Evolutionary conservation across 306 rosid genomes (phyloP).

Genomic region (Dalbergia cultrata): DNA sequence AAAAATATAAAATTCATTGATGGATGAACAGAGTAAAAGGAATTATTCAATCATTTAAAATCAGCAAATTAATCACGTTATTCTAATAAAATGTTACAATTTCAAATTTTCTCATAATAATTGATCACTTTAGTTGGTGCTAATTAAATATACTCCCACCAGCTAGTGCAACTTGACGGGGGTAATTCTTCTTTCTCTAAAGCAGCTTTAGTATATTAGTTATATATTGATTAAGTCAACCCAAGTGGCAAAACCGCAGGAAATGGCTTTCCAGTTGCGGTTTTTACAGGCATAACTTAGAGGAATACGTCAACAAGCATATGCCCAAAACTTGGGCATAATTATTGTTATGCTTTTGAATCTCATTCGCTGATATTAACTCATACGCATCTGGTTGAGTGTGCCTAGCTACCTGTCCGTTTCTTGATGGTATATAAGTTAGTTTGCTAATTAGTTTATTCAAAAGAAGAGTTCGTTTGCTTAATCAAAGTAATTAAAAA

Average conservation of each 20-base stretch:
- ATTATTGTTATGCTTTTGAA: neutral
- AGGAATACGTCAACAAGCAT: slow-evolving; percentile 3
- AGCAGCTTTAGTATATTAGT: slow-evolving; percentile 32
- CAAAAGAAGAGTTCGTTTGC: too few relatives aligned
- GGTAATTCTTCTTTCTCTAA: slow-evolving; percentile 36
- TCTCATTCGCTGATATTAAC: neutral
- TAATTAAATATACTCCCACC: slow-evolving; percentile 39
- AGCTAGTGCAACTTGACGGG: slow-evolving; percentile 37
- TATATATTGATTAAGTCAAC: slow-evolving; percentile 32
- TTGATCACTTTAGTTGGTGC: slow-evolving; percentile 22
- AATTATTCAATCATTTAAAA: neutral
- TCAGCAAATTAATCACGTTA: neutral
- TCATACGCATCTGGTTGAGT: neutral
- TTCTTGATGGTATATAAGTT: neutral
- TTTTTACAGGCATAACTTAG: slow-evolving; percentile 16
- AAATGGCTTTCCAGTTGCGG: slow-evolving; percentile 24
- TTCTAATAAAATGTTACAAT: too few relatives aligned
- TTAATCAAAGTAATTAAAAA: neutral
- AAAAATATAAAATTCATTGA: too few relatives aligned
- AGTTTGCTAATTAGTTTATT: neutral
- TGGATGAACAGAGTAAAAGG: too few relatives aligned
- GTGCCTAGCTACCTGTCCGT: neutral
- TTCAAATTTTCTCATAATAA: neutral
- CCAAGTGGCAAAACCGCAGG: slow-evolving; percentile 11
- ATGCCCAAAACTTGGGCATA: neutral